Percentiles rank a stretch among this genome's conserved stretches.
Conservation (phyloP, 257 asterid genomes). For the Phtheirospermum japonicum region DNA sequence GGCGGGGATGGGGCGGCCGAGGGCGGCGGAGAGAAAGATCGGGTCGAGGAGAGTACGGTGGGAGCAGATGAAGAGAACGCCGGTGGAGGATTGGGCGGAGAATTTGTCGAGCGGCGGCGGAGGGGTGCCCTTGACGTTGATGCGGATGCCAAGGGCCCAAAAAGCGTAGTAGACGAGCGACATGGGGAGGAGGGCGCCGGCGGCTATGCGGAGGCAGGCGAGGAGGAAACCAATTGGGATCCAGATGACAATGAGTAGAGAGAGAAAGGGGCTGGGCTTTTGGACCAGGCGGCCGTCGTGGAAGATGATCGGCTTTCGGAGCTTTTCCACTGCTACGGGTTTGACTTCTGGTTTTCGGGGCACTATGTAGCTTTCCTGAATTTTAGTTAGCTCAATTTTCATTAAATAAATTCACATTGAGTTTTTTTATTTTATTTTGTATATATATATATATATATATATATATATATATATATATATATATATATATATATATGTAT, state of each 20-base stretch:
- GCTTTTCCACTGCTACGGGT: constrained; percentile 12
- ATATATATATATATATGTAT: no score
- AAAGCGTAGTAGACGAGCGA: background rate
- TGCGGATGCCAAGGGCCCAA: background rate
- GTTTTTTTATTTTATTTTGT: no score
- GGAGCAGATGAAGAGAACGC: constrained; percentile 31
- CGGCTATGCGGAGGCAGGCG: constrained; percentile 17
- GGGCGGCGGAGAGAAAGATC: constrained; percentile 58
- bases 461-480: no score
- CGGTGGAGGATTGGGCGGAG: background rate
- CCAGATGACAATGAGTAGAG: constrained; percentile 33
- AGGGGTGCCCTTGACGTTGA: constrained; percentile 25
- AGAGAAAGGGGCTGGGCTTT: constrained; percentile 31
- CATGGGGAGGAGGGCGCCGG: background rate
- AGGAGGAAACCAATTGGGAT: constrained; percentile 36
- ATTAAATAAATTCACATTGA: no score
- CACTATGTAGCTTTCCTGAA: constrained; percentile 30
- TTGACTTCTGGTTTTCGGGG: constrained; percentile 8
- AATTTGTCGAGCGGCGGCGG: constrained; percentile 2
- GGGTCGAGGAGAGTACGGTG: constrained; percentile 67
- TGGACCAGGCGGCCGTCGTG: constrained; percentile 40
- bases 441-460: no score
- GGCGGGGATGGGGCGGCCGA: constrained; percentile 71
- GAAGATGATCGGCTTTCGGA: constrained; percentile 39
- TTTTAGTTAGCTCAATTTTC: no score